These are phyloP conservation scores for Rhizopogon sp. DNA, from an alignment of 768 basidiomycete genomes.

Conservation along the genomic window DNA sequence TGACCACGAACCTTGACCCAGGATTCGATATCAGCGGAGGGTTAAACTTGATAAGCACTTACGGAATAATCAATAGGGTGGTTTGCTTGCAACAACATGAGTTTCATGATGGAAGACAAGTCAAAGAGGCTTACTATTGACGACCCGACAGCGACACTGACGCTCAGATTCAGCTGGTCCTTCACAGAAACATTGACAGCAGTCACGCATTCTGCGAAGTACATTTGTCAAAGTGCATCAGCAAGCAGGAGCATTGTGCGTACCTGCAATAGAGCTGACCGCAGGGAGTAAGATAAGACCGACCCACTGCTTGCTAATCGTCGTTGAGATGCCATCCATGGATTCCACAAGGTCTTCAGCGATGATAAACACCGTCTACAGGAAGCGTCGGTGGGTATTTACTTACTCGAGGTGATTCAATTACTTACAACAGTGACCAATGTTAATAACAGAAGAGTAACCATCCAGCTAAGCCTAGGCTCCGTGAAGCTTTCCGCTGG, in stretches of 20 bases:
- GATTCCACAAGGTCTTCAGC: constrained; percentile 78
- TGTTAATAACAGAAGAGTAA: constrained; percentile 52
- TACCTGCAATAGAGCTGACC: constrained; percentile 76
- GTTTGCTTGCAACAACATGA: constrained; percentile 52
- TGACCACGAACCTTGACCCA: constrained; percentile 56
- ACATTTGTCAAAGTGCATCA: background rate
- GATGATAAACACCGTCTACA: constrained; percentile 50
- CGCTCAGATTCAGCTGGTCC: constrained; percentile 75
- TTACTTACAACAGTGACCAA: constrained; percentile 57
- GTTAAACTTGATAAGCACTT: constrained; percentile 18
- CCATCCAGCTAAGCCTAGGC: constrained; percentile 53
- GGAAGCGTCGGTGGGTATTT: background rate
- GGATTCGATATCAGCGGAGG: background rate
- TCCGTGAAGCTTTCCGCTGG: constrained; percentile 30
- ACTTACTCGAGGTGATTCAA: background rate
- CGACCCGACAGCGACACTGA: constrained; percentile 80
- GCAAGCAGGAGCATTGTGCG: constrained; percentile 1
- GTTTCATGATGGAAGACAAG: background rate
- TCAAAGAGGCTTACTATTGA: constrained; percentile 49
- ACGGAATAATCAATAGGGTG: constrained; percentile 83
- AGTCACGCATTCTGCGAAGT: constrained; percentile 69
- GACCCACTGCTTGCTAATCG: constrained; percentile 83
- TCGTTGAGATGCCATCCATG: constrained; percentile 70
- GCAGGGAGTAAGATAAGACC: constrained; percentile 85
- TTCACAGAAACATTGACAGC: constrained; percentile 87